A percentile compares a stretch with the other conserved stretches of the same genome.
Evolutionary conservation across 2,329 filamentous ascomycete genomes (phyloP).

Genomic region (Macrophomina phaseolina): DNA sequence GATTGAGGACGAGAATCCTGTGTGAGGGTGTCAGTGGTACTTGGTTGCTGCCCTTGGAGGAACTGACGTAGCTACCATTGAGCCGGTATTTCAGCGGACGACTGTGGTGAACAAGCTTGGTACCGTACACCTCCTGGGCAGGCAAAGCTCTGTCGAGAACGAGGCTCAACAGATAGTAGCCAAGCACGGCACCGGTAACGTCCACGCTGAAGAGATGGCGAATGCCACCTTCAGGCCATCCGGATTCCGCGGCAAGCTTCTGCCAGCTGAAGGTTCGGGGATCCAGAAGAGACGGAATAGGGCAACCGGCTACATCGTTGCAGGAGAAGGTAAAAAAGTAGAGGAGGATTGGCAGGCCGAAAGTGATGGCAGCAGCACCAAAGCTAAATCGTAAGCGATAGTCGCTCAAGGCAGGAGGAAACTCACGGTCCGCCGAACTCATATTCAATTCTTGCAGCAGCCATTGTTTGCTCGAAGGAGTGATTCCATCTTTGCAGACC

Average conservation of each 20-base stretch:
- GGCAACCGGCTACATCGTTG: constrained; percentile 92
- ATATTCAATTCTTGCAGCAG: constrained; percentile 37
- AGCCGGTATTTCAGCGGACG: constrained; percentile 77
- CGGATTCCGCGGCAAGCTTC: constrained; percentile 77
- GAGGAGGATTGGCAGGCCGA: constrained; percentile 78
- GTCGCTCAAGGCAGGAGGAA: constrained; percentile 3
- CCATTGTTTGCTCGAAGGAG: background rate
- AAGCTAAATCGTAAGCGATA: background rate
- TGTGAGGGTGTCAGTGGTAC: background rate
- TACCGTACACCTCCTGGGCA: constrained; percentile 72
- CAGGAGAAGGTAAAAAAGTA: constrained; percentile 84
- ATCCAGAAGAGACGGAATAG: constrained; percentile 77
- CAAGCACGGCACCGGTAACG: constrained; percentile 70
- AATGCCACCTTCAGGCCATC: constrained; percentile 73
- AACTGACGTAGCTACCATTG: constrained; percentile 47
- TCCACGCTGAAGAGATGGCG: constrained; percentile 71
- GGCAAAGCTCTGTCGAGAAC: constrained; percentile 81
- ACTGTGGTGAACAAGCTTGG: constrained; percentile 71
- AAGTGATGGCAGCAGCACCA: constrained; percentile 66
- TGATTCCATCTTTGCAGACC: too few relatives aligned
- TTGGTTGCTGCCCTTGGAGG: too few relatives aligned
- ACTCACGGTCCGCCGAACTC: constrained; percentile 50
- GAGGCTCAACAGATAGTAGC: constrained; percentile 78
- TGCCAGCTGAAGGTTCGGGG: constrained; percentile 74
- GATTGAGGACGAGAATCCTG: constrained; percentile 74